These are phyloP conservation scores for Tetrastigma voinierianum DNA, from an alignment of 164 flowering plant genomes.

Conservation along the genomic window DNA sequence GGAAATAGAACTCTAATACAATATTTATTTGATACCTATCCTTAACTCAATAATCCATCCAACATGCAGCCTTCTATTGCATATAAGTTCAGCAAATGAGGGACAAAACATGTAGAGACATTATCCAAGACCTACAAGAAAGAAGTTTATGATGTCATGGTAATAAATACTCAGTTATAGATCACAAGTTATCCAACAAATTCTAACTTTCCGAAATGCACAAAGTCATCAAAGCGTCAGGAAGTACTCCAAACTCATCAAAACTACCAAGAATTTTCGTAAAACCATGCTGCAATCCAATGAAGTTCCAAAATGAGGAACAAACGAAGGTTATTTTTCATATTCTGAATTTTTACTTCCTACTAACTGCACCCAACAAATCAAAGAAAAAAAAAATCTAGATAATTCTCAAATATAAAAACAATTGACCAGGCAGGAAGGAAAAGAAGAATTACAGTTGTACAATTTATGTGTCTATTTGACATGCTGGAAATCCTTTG, in stretches of 20 bases:
- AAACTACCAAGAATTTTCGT: neutral
- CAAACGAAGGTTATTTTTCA: neutral
- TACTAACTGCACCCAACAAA: neutral
- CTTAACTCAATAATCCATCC: too few relatives aligned
- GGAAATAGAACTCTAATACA: too few relatives aligned
- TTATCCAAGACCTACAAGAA: too few relatives aligned
- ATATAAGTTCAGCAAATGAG: too few relatives aligned
- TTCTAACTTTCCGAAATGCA: neutral
- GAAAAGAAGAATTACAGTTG: neutral
- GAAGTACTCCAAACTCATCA: neutral
- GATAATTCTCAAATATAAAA: neutral
- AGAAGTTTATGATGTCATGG: too few relatives aligned
- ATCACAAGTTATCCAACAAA: too few relatives aligned
- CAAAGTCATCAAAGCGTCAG: neutral
- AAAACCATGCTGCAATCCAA: neutral
- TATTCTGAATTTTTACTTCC: neutral
- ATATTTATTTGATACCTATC: too few relatives aligned
- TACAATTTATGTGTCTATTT: slow-evolving; percentile 7
- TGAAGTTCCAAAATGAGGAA: neutral
- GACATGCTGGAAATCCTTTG: neutral
- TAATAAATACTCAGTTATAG: too few relatives aligned
- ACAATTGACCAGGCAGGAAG: neutral
- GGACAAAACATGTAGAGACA: too few relatives aligned
- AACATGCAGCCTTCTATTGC: too few relatives aligned
- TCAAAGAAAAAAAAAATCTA: too few relatives aligned